Conservation (phyloP, 129 eudicot species). For the Helianthus tuberosus region DNA sequence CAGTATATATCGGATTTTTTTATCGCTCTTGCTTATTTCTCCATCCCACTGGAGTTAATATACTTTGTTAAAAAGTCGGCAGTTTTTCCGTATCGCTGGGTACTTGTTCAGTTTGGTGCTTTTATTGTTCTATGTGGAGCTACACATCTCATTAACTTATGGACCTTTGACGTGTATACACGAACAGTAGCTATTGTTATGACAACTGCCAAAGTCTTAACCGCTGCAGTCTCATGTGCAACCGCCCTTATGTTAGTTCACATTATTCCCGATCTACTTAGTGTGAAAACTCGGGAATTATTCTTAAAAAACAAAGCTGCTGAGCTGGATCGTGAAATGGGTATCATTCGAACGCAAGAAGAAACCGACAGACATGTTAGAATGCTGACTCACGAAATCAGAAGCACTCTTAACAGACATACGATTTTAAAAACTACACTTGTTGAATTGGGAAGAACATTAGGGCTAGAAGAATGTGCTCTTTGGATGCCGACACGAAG, state of each 20-base stretch:
- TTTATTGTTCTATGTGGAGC: slow-evolving; percentile 95
- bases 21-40: slow-evolving; percentile 93
- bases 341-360: slow-evolving; percentile 91
- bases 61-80: slow-evolving; percentile 95
- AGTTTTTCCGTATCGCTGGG: slow-evolving; percentile 93
- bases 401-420: slow-evolving; percentile 98
- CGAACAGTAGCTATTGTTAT: slow-evolving; percentile 84
- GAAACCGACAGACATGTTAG: slow-evolving; percentile 97
- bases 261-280: slow-evolving; percentile 85
- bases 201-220: slow-evolving; percentile 78
- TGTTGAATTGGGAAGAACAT: slow-evolving; percentile 92
- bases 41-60: slow-evolving; percentile 88
- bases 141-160: slow-evolving; percentile 85
- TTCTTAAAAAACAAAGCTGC: slow-evolving; percentile 94
- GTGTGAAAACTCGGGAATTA: slow-evolving; percentile 94
- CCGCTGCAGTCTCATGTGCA: slow-evolving; percentile 90
- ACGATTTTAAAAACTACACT: slow-evolving; percentile 87
- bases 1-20: slow-evolving; percentile 95
- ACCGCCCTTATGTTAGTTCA: slow-evolving; percentile 95
- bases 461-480: slow-evolving; percentile 97
- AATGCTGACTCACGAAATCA: slow-evolving; percentile 95
- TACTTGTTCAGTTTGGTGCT: slow-evolving; percentile 97
- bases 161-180: slow-evolving; percentile 82
- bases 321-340: slow-evolving; percentile 97
- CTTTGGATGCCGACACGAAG: slow-evolving; percentile 97